Percentiles rank a stretch among this genome's conserved stretches.
These are phyloP conservation scores for Talaromyces pinophilus DNA, from an alignment of 2,329 filamentous ascomycete species.

Conservation along the genomic window DNA sequence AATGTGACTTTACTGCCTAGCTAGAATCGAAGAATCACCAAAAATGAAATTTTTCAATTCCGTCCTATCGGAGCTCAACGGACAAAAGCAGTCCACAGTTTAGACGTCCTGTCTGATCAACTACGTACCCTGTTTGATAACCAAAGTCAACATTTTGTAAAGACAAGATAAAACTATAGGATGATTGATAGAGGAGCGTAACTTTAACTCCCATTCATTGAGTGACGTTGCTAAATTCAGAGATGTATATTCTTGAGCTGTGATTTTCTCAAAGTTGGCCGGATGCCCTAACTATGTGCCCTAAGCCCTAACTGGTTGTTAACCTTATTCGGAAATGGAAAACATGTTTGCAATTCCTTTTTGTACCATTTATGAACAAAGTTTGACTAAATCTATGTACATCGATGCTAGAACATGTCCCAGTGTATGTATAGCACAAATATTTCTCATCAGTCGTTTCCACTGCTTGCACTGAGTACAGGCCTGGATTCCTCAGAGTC, in stretches of 20 bases:
- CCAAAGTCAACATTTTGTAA: not conserved
- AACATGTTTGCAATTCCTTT: not conserved
- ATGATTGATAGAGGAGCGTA: accelerated
- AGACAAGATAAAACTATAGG: not conserved
- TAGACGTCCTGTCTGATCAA: not conserved
- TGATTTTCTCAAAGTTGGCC: not conserved
- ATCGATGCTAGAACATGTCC: not conserved
- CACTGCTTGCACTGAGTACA: not conserved
- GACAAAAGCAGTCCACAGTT: not conserved
- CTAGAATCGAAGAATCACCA: not conserved
- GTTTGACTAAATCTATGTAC: not conserved
- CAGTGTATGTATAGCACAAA: not conserved
- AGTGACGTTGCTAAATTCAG: not conserved
- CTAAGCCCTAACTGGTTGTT: not conserved
- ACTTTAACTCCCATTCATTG: not conserved
- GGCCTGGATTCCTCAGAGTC: not conserved
- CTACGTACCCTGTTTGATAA: not conserved
- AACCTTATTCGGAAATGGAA: not conserved
- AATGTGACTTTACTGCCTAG: not conserved
- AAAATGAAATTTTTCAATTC: not conserved
- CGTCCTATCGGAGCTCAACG: not conserved
- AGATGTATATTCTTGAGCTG: not conserved
- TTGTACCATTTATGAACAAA: not conserved
- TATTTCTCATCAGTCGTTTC: not conserved
- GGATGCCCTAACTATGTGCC: not conserved